A percentile compares a stretch with the other conserved stretches of the same genome.
phyloP scores from a whole-genome alignment of 108 stramenopile genomes.

The Fragilaria radians region DNA sequence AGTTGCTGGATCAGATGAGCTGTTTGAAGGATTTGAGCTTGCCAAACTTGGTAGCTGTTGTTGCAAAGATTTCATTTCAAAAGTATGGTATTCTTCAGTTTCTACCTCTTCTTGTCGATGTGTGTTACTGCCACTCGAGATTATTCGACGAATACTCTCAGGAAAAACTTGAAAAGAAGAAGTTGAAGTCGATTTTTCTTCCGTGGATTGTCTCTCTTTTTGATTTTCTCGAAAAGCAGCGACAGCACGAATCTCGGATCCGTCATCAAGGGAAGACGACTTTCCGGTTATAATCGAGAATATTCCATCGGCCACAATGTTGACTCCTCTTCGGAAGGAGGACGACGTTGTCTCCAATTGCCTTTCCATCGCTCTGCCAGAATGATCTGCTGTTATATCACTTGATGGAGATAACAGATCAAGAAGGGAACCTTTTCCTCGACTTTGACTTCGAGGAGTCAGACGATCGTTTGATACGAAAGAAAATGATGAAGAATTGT shows the following conservation, averaged over 20 bases:
- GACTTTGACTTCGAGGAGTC: not conserved
- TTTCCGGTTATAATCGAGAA: not conserved
- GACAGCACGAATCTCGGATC: conserved; percentile 14
- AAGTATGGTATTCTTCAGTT: not conserved
- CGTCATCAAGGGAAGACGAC: not conserved
- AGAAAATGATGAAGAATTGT: not conserved
- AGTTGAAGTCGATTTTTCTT: conserved; percentile 19
- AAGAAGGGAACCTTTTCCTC: not conserved
- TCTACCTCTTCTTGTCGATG: not conserved
- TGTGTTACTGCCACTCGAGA: conserved; percentile 6
- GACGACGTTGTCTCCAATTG: not conserved
- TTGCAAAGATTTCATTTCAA: too few relatives aligned
- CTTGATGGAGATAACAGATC: not conserved
- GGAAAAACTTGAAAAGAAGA: conserved; percentile 38
- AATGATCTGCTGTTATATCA: not conserved
- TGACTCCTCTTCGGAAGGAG: not conserved
- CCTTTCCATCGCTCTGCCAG: not conserved
- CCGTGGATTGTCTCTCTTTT: conserved; percentile 9
- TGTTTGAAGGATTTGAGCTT: not conserved
- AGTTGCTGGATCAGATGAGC: not conserved
- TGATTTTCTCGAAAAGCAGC: conserved; percentile 32
- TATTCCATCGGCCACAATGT: not conserved
- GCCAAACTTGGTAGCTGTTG: not conserved
- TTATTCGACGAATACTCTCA: conserved; percentile 24
- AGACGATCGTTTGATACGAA: not conserved